Evolutionary conservation across 805 yeast species (phyloP), one percentile per base, ranked within the genome.

Genomic region (Metschnikowia sp.): DNA sequence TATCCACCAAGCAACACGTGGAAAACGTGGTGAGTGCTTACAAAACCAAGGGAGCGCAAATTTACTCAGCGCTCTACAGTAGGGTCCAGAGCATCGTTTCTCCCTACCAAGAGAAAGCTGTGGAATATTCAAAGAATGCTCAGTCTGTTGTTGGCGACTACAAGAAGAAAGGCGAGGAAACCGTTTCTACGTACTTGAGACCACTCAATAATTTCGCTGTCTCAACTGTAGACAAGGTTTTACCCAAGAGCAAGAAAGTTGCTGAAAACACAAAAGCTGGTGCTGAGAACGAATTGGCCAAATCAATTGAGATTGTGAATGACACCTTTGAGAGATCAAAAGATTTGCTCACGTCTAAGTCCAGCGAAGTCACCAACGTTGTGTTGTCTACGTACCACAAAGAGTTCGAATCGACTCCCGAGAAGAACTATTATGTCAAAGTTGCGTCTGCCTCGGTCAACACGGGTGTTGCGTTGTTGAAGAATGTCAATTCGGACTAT

Each of bases 371-470:
- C 38, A 58, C 70, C 39, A 56, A 56, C 50, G 61, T 61, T 34
- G 60, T 72, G 37, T 56, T 64, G 42, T 49, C 62, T 28, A 68
- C 70, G 32, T 70, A 67, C 61, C 63, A 68, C 49, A 56, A 63
- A 48, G 72, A 70, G 54, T 62, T 66, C 32, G 63, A 61, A 26
- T 57, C 64, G 2, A 43, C 59, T 19, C 55, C 61, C 19, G 62
- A 59, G 40, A 55, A 52, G 40, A 60, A 61, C 57, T 57, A 62
- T 48, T 57, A 65, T 48, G 56, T 59, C 47, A 67, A 68, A 59
- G 66, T 64, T 39, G 64, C 67, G 39, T 50, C 63, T 38, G 75
- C 74, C 15, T 58, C 70, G 4, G 62, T 62, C 51, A 66, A 61
- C 52, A 67, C 74, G 36, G 70, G 69, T 11, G 56, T 62, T 13